phyloP scores from a whole-genome alignment of 2,329 filamentous ascomycete species.

The Chaetomium sp. region DNA sequence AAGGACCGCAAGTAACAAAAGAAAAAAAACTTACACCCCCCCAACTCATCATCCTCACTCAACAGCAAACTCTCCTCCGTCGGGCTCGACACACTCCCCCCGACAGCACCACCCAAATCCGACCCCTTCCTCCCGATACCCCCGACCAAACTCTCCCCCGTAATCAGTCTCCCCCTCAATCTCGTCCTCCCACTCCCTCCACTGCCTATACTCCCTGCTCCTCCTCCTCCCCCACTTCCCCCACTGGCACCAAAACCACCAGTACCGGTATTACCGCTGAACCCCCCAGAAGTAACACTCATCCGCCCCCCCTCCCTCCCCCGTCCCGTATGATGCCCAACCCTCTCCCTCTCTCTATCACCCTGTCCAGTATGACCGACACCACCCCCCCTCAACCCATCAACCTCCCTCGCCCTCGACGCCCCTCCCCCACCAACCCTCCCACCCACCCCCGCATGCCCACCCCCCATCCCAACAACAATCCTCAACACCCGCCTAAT shows the following conservation, averaged over 20 bases:
- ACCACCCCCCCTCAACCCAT: constrained; percentile 29
- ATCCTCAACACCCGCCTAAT: constrained; percentile 77
- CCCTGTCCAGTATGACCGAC: neutral
- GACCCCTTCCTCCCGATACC: constrained; percentile 27
- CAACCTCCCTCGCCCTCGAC: constrained; percentile 50
- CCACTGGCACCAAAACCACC: neutral
- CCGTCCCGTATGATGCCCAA: no score
- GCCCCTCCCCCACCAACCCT: constrained; percentile 16
- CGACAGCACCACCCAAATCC: constrained; percentile 34
- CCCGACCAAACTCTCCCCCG: constrained; percentile 37
- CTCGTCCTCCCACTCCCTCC: constrained; percentile 45
- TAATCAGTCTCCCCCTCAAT: constrained; percentile 66
- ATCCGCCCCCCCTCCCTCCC: no score
- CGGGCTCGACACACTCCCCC: constrained; percentile 53
- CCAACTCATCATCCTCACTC: constrained; percentile 83
- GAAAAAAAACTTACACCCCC: constrained; percentile 72
- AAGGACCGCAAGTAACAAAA: neutral
- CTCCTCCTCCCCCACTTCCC: neutral
- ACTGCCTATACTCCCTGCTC: neutral
- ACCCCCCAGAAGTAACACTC: no score
- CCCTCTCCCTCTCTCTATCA: neutral
- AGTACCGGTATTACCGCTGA: no score
- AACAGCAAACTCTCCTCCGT: constrained; percentile 63
- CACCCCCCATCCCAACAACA: constrained; percentile 44
- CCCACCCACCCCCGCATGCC: constrained; percentile 22